A percentile compares a stretch with the other conserved stretches of the same genome.
These are phyloP conservation scores for Plasmopara muralis DNA, from an alignment of 352 stramenopile species.

Conservation along the genomic window DNA sequence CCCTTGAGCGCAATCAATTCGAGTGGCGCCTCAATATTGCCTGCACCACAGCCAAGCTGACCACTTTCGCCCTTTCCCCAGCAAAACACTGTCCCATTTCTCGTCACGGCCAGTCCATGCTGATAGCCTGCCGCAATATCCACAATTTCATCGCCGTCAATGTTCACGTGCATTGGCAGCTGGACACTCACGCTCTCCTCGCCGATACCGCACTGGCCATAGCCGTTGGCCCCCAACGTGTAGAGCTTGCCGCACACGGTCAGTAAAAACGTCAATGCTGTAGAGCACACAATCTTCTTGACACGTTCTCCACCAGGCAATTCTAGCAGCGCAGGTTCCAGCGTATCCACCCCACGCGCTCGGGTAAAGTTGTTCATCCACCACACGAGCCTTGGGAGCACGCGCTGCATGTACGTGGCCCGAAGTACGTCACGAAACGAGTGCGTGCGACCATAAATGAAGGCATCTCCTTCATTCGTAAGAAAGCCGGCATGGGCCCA, in stretches of 20 bases:
- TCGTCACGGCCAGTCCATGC: slow-evolving; percentile 66
- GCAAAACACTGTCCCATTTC: slow-evolving; percentile 61
- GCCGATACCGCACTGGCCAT: slow-evolving; percentile 72
- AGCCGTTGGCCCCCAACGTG: slow-evolving; percentile 67
- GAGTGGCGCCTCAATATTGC: slow-evolving; percentile 63
- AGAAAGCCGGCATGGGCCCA: slow-evolving; percentile 77
- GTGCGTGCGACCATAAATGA: slow-evolving; percentile 70
- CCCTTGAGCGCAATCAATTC: slow-evolving; percentile 74
- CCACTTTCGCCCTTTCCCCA: slow-evolving; percentile 82
- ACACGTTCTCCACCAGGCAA: slow-evolving; percentile 54
- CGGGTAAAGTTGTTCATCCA: slow-evolving; percentile 74
- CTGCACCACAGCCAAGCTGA: slow-evolving; percentile 72
- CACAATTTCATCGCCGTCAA: slow-evolving; percentile 61
- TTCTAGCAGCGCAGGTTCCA: slow-evolving; percentile 47
- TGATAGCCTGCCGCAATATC: slow-evolving; percentile 74
- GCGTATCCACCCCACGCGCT: slow-evolving; percentile 51
- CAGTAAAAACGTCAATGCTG: slow-evolving; percentile 68
- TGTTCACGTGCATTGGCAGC: slow-evolving; percentile 41
- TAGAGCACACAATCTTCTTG: slow-evolving; percentile 76
- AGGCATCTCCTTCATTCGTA: slow-evolving; percentile 57
- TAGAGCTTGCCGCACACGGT: slow-evolving; percentile 78
- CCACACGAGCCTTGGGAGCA: slow-evolving; percentile 59
- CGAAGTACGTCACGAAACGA: slow-evolving; percentile 83
- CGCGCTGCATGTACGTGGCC: slow-evolving; percentile 76
- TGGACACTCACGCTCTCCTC: slow-evolving; percentile 57